Base-by-base conservation (phyloP, 1,139 yeast species). In the Scheffersomyces quercinus region DNA sequence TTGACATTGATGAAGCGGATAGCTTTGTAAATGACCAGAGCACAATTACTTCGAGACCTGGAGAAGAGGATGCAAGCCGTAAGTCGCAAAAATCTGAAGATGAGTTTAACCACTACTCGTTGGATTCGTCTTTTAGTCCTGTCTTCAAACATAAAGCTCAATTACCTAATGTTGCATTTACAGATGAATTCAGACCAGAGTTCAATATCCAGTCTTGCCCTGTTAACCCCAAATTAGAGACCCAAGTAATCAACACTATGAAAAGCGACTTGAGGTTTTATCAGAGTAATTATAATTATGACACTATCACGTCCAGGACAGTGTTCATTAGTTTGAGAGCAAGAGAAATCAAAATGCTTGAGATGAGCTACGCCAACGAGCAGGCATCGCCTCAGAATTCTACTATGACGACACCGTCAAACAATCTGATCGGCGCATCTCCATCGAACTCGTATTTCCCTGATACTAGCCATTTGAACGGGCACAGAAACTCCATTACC, bases 281-380 rank as follows among this genome's bases (percentile, higher is more conserved):
- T 48, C 77, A 69, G 50, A 70, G 67, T 45, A 68, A 67, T 49
- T 67, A 68, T 43, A 62, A 61, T 12, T 64, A 60, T 41, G 65
- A 60, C 15, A 54, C 56, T 37, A 67, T 73, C 3, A 56, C 60
- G 10, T 63, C 76, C 7, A 54, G 70, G 32, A 70, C 78, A 0
- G 56, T 75, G 2, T 68, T 73, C 42, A 59, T 82, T 3, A 77
- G 82, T 43, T 62, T 82, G 38, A 59, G 85, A 35, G 82, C 82
- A 1, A 62, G 85, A 28, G 87, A 82, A 50, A 77, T 82, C 39
- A 79, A 79, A 53, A 68, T 76, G 37, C 69, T 81, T 20, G 75
- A 75, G 40, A 68, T 80, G 70, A 65, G 50, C 28, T 47, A 50
- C 5, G 53, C 51, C 29, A 48, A 49, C 30, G 39, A 37, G 9